Base-by-base conservation (phyloP, 2,329 filamentous ascomycete genomes). In the Ophioceras dolichostomum region DNA sequence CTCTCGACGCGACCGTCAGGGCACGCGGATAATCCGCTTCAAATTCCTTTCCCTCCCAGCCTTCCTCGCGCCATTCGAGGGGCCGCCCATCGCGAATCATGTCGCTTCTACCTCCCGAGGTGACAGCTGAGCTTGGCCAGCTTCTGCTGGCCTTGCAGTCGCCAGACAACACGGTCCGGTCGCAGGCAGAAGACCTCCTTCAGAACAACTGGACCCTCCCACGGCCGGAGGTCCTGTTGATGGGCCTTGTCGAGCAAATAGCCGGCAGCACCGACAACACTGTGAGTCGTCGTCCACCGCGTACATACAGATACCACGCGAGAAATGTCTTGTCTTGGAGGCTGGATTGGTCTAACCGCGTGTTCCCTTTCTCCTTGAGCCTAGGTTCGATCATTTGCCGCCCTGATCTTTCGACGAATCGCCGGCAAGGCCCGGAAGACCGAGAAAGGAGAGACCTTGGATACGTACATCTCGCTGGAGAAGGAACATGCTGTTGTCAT, bases 211-310 rank as follows among this genome's bases (percentile, higher is more conserved):
- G 91, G 91, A 83, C 87, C 26, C 65, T 67, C 43, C 71, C 76
- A 40, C 76, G 83, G 43, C 88, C 91, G 26, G 88, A 95, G 52
- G 72, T 94, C 49, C 69, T 96, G 48, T 66, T 98, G 55, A 91
- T 96, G 82, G 91, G 88, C 46, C 67, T 98, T 50, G 88, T 83
- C 29, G 91, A 96, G 64, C 89, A 96, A 62, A 79, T 94, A 49
- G 78, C 84, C 52, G 77, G 73, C 46, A 77, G 83, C n/a, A 73
- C 76, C 48, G 79, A 89, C 53, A 67, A 76, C 48, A 68, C 74
- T 41, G 85, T 91, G 70, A 60, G 73, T 42, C 29, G 18, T 34
- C 27, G 22, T 36, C n/a, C n/a, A n/a, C n/a, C n/a, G n/a, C n/a
- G n/a, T n/a, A n/a, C n/a, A n/a, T 12, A 26, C 22, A 12, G 22